Percentiles rank a stretch among this genome's conserved stretches.
Evolutionary conservation across 352 stramenopile genomes (phyloP).

Genomic region (Pythium biforme): DNA sequence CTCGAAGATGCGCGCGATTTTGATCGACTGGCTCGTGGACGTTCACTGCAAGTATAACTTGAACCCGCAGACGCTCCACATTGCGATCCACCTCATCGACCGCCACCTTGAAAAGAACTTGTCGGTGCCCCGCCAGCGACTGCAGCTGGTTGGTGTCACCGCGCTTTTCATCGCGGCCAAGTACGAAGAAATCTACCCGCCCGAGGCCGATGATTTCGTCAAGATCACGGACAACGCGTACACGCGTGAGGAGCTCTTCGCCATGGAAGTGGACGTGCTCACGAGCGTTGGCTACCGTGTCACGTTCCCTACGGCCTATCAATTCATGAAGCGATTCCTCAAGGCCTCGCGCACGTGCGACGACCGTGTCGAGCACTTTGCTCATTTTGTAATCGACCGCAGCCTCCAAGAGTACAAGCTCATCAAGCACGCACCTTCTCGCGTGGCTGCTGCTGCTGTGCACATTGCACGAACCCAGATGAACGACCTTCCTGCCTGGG

Average conservation of each 20-base stretch:
- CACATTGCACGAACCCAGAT: conserved; percentile 93
- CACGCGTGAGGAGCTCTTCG: conserved; percentile 72
- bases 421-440: conserved; percentile 96
- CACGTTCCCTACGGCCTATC: conserved; percentile 80
- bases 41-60: conserved; percentile 86
- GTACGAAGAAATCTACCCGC: conserved; percentile 98
- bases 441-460: conserved; percentile 95
- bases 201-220: conserved; percentile 92
- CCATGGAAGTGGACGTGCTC: conserved; percentile 82
- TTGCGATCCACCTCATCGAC: conserved; percentile 84
- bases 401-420: conserved; percentile 98
- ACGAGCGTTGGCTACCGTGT: conserved; percentile 72
- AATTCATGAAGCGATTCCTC: conserved; percentile 87
- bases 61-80: conserved; percentile 77
- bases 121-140: conserved; percentile 71
- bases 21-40: conserved; percentile 99
- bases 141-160: conserved; percentile 96
- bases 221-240: conserved; percentile 98
- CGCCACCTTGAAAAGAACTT: conserved; percentile 72
- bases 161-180: conserved; percentile 97
- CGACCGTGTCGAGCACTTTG: conserved; percentile 85
- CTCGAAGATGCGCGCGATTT: conserved; percentile 98
- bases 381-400: conserved; percentile 98
- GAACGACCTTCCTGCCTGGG: conserved; percentile 69
- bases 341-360: conserved; percentile 77